A percentile compares a stretch with the other conserved stretches of the same genome.
These are phyloP conservation scores for Biscogniauxia marginata DNA, from an alignment of 2,329 filamentous ascomycete genomes.

Conservation along the genomic window DNA sequence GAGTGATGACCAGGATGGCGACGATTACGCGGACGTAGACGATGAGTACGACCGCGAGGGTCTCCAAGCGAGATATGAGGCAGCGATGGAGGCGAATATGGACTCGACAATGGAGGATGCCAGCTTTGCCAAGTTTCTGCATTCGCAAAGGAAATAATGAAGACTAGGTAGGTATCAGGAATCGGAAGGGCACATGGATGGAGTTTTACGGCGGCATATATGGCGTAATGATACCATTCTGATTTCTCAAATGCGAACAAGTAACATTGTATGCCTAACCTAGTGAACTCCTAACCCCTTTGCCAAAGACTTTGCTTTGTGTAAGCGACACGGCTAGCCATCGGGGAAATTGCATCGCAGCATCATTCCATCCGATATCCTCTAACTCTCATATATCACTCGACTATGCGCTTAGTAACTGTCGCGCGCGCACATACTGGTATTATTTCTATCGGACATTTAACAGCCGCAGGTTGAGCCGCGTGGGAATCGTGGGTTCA, in stretches of 20 bases:
- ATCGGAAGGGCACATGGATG: neutral
- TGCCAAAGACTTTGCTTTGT: neutral
- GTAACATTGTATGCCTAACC: neutral
- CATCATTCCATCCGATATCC: too few relatives aligned
- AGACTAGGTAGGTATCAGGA: neutral
- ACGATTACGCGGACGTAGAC: constrained; percentile 57
- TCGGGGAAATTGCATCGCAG: too few relatives aligned
- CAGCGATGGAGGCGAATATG: constrained; percentile 63
- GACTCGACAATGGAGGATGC: constrained; percentile 53
- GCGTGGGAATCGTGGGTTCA: too few relatives aligned
- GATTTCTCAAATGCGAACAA: constrained; percentile 5
- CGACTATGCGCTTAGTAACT: too few relatives aligned
- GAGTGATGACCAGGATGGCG: constrained; percentile 55
- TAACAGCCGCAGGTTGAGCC: too few relatives aligned
- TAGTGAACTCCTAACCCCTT: constrained; percentile 2
- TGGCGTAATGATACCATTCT: constrained; percentile 28
- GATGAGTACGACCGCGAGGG: constrained; percentile 63
- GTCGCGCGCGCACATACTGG: too few relatives aligned
- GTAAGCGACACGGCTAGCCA: too few relatives aligned
- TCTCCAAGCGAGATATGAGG: constrained; percentile 72
- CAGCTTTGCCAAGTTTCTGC: constrained; percentile 62
- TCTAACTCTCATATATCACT: too few relatives aligned
- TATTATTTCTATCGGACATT: too few relatives aligned
- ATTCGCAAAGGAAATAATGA: constrained; percentile 39
- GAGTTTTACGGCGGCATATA: constrained; percentile 19